Evolutionary conservation across 1,139 yeast genomes (phyloP).

Genomic region (Suhomyces terraborum): DNA sequence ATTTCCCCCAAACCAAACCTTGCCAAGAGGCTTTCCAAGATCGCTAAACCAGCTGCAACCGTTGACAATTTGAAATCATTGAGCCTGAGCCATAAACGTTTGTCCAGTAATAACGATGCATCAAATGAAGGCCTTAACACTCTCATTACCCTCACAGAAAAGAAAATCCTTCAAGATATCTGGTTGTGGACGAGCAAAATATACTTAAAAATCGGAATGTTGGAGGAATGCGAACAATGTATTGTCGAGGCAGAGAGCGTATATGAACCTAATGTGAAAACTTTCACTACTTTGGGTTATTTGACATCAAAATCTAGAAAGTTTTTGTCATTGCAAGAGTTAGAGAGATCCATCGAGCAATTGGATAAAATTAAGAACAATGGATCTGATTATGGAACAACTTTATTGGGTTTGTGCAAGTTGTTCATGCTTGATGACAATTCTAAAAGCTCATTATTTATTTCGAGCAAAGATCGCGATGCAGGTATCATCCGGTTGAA

Average conservation of each 20-base stretch:
- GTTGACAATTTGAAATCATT: constrained; percentile 8
- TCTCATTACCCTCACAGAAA: constrained; percentile 9
- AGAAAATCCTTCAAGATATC: constrained; percentile 53
- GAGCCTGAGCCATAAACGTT: background rate
- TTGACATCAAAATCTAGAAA: constrained; percentile 42
- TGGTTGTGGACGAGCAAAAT: constrained; percentile 79
- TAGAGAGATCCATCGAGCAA: constrained; percentile 64
- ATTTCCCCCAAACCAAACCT: constrained; percentile 3
- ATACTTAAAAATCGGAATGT: constrained; percentile 57
- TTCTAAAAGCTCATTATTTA: constrained; percentile 36
- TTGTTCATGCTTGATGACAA: constrained; percentile 52
- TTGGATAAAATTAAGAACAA: constrained; percentile 26
- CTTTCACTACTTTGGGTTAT: constrained; percentile 58
- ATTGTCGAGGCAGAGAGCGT: constrained; percentile 68
- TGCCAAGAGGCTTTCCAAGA: constrained; percentile 10
- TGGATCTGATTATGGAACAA: constrained; percentile 49
- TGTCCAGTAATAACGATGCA: constrained; percentile 1
- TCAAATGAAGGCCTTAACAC: constrained; percentile 1
- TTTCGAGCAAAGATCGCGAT: constrained; percentile 52
- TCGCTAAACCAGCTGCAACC: constrained; percentile 2
- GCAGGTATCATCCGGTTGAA: constrained; percentile 70
- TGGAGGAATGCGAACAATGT: constrained; percentile 70
- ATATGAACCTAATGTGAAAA: constrained; percentile 51
- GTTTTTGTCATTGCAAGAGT: constrained; percentile 61
- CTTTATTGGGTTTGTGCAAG: constrained; percentile 68